These are phyloP conservation scores for Venturia asperata DNA, from an alignment of 2,329 filamentous ascomycete species.

Conservation along the genomic window DNA sequence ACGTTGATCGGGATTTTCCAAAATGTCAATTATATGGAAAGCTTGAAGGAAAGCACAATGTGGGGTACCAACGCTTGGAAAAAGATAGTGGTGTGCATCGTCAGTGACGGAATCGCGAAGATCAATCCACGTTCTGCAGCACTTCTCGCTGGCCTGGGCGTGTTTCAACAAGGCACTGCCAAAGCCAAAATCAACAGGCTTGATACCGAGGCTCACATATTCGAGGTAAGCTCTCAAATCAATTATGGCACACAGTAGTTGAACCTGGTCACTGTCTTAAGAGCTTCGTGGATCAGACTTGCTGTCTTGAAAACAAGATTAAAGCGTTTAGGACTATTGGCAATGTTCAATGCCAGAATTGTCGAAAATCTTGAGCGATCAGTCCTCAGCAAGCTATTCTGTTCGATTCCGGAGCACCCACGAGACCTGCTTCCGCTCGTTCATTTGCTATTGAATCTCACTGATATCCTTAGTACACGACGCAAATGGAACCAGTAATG, in stretches of 20 bases:
- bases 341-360: not conserved
- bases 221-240: conserved; percentile 45
- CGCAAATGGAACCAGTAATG: conserved; percentile 76
- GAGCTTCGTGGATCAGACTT: not conserved
- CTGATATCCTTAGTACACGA: conserved; percentile 62
- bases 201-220: conserved; percentile 94
- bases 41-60: conserved; percentile 83
- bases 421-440: not conserved
- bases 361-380: not conserved
- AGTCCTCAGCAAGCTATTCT: not conserved
- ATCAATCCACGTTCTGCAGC: conserved; percentile 90
- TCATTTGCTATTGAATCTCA: not conserved
- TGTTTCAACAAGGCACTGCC: conserved; percentile 96
- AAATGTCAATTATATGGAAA: conserved; percentile 98
- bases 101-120: conserved; percentile 93
- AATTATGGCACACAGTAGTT: not conserved
- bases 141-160: conserved; percentile 83
- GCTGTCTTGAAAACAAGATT: not conserved
- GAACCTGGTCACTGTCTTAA: not conserved
- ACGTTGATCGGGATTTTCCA: conserved; percentile 98
- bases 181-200: conserved; percentile 97
- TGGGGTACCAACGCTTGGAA: conserved; percentile 99
- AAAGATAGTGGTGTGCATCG: conserved; percentile 97
- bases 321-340: not conserved
- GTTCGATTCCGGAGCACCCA: not conserved